Evolutionary conservation across 768 basidiomycete species (phyloP).

Genomic region (Chalciporus pseudorubinellus): DNA sequence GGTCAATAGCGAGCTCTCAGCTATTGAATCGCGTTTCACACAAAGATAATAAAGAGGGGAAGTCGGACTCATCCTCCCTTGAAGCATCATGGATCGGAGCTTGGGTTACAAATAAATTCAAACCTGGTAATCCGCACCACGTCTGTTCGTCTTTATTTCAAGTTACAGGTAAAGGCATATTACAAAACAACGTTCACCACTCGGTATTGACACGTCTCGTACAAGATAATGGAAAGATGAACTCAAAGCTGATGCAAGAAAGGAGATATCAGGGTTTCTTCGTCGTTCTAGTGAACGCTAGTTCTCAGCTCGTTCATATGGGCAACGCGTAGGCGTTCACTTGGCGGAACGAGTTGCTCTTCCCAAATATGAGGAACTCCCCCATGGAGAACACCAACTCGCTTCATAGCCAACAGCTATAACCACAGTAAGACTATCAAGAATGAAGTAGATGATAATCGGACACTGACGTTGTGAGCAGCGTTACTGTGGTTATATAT

Average conservation of each 20-base stretch:
- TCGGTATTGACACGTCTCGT: neutral
- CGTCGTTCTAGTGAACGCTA: constrained; percentile 37
- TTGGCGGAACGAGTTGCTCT: constrained; percentile 67
- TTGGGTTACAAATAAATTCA: no score
- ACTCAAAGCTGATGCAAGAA: neutral
- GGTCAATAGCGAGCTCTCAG: no score
- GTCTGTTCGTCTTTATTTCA: no score
- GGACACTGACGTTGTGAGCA: constrained; percentile 67
- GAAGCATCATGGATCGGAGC: no score
- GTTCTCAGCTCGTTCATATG: constrained; percentile 51
- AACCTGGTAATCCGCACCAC: no score
- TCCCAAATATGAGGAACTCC: constrained; percentile 53
- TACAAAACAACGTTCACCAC: neutral
- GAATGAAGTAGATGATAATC: neutral
- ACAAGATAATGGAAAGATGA: neutral
- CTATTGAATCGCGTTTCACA: no score
- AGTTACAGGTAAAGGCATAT: neutral
- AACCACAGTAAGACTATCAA: constrained; percentile 2
- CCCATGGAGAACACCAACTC: constrained; percentile 52
- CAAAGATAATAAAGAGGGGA: no score
- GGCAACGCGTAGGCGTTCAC: constrained; percentile 68
- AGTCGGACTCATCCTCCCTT: no score
- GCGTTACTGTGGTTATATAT: constrained; percentile 89
- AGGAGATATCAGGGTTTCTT: neutral
- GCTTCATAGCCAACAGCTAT: constrained; percentile 45